phyloP scores from a whole-genome alignment of 331 rosid species.

The Pyracantha coccinea region DNA sequence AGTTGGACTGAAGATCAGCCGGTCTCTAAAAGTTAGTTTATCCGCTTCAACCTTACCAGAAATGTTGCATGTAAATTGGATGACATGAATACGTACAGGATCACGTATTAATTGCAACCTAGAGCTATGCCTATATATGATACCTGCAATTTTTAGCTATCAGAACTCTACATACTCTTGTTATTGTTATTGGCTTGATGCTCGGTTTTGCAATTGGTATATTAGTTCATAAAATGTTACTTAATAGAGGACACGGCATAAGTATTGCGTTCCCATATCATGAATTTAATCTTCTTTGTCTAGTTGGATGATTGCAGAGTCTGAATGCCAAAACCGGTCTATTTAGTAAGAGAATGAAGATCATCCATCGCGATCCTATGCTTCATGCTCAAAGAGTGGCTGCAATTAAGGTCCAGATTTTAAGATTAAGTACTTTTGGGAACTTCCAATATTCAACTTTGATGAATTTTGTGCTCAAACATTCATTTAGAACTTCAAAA shows the following conservation, averaged over 20 bases:
- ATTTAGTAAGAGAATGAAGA: conserved; percentile 97
- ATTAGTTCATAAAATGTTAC: background rate
- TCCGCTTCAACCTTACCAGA: conserved; percentile 26
- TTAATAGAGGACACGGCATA: background rate
- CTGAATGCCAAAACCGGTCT: conserved; percentile 96
- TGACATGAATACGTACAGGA: background rate
- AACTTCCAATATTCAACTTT: background rate
- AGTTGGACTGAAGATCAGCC: conserved; percentile 91
- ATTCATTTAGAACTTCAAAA: conserved; percentile 1
- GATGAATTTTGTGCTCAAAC: background rate
- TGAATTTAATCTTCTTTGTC: conserved; percentile 51
- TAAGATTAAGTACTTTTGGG: conserved; percentile 3
- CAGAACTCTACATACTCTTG: too few species aligned
- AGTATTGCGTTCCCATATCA: conserved; percentile 14
- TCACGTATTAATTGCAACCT: too few species aligned
- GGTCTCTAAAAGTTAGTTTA: conserved; percentile 85
- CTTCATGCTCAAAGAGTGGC: conserved; percentile 93
- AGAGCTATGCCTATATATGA: too few species aligned
- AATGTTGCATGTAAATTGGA: background rate
- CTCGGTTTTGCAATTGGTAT: background rate
- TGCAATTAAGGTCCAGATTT: conserved; percentile 76
- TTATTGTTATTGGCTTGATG: background rate
- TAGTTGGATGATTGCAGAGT: conserved; percentile 94
- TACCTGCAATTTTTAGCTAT: too few species aligned
- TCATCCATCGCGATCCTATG: conserved; percentile 77